These are phyloP conservation scores for Penstemon davidsonii DNA, from an alignment of 257 asterid species.

Conservation along the genomic window DNA sequence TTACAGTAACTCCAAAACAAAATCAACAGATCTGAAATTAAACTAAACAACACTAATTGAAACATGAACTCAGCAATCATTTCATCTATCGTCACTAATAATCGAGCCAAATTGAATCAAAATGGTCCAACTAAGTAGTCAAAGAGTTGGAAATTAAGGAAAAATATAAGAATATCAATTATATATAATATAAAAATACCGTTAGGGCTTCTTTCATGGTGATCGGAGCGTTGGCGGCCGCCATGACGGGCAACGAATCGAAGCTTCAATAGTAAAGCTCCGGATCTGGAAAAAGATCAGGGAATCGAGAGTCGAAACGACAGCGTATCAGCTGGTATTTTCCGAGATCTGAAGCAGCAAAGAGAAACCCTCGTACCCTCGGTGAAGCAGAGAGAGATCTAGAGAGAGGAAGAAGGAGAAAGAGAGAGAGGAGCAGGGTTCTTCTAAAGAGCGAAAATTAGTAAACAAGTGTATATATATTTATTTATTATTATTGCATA, in stretches of 20 bases:
- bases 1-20: background rate
- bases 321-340: slow-evolving; percentile 27
- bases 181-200: slow-evolving; percentile 39
- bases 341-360: slow-evolving; percentile 56
- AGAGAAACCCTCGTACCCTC: slow-evolving; percentile 56
- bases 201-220: slow-evolving; percentile 95
- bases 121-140: slow-evolving; percentile 19
- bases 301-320: slow-evolving; percentile 24
- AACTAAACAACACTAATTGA: slow-evolving; percentile 13
- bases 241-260: slow-evolving; percentile 71
- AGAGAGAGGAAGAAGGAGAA: slow-evolving; percentile 36
- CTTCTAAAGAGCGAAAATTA: slow-evolving; percentile 27
- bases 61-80: slow-evolving; percentile 23
- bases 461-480: slow-evolving; percentile 22
- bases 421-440: slow-evolving; percentile 22
- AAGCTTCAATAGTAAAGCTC: slow-evolving; percentile 45
- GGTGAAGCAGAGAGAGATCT: slow-evolving; percentile 26
- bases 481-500: background rate
- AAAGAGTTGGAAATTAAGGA: slow-evolving; percentile 21
- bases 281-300: slow-evolving; percentile 55
- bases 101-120: slow-evolving; percentile 24
- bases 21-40: slow-evolving; percentile 35
- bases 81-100: slow-evolving; percentile 8
- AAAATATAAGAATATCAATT: slow-evolving; percentile 24
- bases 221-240: slow-evolving; percentile 99